phyloP scores from a whole-genome alignment of 495 filamentous ascomycete species.

The Choiromyces venosus region DNA sequence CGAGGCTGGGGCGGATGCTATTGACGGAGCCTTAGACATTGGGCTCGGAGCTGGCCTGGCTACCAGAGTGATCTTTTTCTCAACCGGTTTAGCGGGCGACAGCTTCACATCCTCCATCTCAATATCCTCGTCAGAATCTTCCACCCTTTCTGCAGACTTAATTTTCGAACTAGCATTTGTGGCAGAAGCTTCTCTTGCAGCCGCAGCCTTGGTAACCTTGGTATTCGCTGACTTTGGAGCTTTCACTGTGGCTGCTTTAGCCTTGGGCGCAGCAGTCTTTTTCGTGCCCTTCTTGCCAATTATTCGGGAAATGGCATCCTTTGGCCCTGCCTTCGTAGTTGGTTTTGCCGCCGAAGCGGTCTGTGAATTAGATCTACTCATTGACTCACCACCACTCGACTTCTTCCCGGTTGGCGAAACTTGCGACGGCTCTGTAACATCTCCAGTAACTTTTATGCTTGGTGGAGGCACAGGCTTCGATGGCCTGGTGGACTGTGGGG shows the following conservation, averaged over 20 bases:
- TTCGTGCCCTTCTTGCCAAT: slow-evolving; percentile 52
- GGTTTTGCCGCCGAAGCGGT: slow-evolving; percentile 46
- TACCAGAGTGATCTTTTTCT: slow-evolving; percentile 14
- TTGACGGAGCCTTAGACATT: slow-evolving; percentile 15
- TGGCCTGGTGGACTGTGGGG: slow-evolving; percentile 47
- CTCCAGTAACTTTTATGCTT: slow-evolving; percentile 46
- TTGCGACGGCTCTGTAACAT: slow-evolving; percentile 44
- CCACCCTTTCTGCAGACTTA: slow-evolving; percentile 60
- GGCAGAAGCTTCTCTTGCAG: slow-evolving; percentile 13
- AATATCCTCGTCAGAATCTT: slow-evolving; percentile 59
- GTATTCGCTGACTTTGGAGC: slow-evolving; percentile 35
- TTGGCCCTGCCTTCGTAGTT: slow-evolving; percentile 35
- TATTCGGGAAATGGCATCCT: slow-evolving; percentile 41
- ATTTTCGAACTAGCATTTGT: slow-evolving; percentile 44
- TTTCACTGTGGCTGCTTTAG: slow-evolving; percentile 34
- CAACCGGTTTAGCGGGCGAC: slow-evolving; percentile 28
- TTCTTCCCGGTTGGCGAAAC: slow-evolving; percentile 46
- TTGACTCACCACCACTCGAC: slow-evolving; percentile 47
- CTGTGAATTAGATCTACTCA: slow-evolving; percentile 47
- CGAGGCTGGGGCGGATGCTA: slow-evolving; percentile 26
- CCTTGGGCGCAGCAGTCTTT: slow-evolving; percentile 42
- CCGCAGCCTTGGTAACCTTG: slow-evolving; percentile 19
- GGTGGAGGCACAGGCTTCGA: slow-evolving; percentile 49
- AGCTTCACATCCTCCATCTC: slow-evolving; percentile 47
- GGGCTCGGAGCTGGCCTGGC: slow-evolving; percentile 7